Percentiles rank a stretch among this genome's conserved stretches.
These are phyloP conservation scores for Melanomma pulvis-pyrius DNA, from an alignment of 495 filamentous ascomycete genomes.

Conservation along the genomic window DNA sequence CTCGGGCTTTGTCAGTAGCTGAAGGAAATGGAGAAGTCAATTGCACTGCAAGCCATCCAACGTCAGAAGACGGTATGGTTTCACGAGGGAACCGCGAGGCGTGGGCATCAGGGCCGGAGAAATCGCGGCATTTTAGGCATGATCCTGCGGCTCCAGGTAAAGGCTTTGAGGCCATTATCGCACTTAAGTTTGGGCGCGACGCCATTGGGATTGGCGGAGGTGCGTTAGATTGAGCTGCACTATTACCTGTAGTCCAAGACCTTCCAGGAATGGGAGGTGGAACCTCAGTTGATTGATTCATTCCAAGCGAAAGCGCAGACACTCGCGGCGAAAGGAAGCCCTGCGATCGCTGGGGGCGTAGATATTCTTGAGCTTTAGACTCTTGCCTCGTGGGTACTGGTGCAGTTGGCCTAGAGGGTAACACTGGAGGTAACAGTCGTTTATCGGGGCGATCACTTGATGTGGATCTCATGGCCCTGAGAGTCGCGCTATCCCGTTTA, in stretches of 20 bases:
- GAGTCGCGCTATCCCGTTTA: constrained; percentile 14
- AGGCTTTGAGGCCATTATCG: constrained; percentile 59
- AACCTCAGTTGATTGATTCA: constrained; percentile 43
- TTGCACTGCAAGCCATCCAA: constrained; percentile 71
- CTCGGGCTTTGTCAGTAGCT: constrained; percentile 83
- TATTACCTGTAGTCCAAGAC: constrained; percentile 5
- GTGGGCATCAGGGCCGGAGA: constrained; percentile 75
- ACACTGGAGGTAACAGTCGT: constrained; percentile 11
- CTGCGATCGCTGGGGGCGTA: constrained; percentile 15
- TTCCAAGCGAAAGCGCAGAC: constrained; percentile 46
- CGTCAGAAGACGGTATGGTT: constrained; percentile 65
- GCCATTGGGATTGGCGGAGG: constrained; percentile 61
- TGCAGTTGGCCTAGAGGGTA: constrained; percentile 34
- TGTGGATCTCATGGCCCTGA: constrained; percentile 30
- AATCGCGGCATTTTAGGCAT: constrained; percentile 86
- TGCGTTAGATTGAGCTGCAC: constrained; percentile 1
- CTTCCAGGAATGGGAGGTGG: constrained; percentile 39
- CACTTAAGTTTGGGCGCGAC: constrained; percentile 62
- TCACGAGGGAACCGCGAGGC: constrained; percentile 75
- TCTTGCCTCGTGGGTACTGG: constrained; percentile 21
- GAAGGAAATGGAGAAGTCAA: constrained; percentile 81
- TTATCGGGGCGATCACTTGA: constrained; percentile 6
- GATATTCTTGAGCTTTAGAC: constrained; percentile 9
- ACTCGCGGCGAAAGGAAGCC: constrained; percentile 18
- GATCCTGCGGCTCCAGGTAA: constrained; percentile 39